Percentiles rank a stretch among this genome's conserved stretches.
phyloP scores from a whole-genome alignment of 192 early-diverging fungal species.

The Haplosporangium gracile region DNA sequence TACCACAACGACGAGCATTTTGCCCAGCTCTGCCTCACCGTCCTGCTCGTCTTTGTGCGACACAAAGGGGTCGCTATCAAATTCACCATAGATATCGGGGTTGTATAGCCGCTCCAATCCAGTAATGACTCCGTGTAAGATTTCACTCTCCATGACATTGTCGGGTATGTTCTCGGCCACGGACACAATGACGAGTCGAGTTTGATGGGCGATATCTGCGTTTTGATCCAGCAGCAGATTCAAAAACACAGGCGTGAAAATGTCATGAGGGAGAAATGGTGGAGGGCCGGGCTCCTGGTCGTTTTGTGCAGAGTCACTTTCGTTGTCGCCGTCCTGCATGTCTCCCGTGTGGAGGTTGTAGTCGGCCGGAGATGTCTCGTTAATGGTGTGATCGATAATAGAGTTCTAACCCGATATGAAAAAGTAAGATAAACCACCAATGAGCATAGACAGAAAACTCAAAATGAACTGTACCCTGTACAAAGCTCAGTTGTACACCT shows the following conservation, averaged over 20 bases:
- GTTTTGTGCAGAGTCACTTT: constrained; percentile 1
- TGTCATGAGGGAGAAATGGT: constrained; percentile 50
- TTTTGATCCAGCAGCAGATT: constrained; percentile 70
- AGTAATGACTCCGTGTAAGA: constrained; percentile 63
- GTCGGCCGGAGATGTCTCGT: constrained; percentile 4
- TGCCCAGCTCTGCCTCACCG: constrained; percentile 56
- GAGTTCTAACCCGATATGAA: constrained; percentile 23
- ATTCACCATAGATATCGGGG: constrained; percentile 6
- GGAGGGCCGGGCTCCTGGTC: background rate
- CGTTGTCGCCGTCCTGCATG: constrained; percentile 4
- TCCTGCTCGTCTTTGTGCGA: constrained; percentile 39
- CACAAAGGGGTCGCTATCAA: constrained; percentile 11
- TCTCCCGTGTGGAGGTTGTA: constrained; percentile 6
- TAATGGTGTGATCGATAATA: constrained; percentile 29
- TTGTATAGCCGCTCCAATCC: constrained; percentile 59
- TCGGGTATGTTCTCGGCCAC: constrained; percentile 59
- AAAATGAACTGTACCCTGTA: background rate
- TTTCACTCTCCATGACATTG: constrained; percentile 62
- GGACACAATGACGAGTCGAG: constrained; percentile 59
- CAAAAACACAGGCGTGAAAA: constrained; percentile 61
- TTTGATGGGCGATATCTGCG: constrained; percentile 61
- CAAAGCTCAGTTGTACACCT: constrained; percentile 8
- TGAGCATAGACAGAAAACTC: background rate
- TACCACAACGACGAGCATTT: constrained; percentile 61
- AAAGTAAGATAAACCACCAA: background rate